Evolutionary conservation across 2,329 filamentous ascomycete species (phyloP).

Genomic region (Paramyrothecium sp.): DNA sequence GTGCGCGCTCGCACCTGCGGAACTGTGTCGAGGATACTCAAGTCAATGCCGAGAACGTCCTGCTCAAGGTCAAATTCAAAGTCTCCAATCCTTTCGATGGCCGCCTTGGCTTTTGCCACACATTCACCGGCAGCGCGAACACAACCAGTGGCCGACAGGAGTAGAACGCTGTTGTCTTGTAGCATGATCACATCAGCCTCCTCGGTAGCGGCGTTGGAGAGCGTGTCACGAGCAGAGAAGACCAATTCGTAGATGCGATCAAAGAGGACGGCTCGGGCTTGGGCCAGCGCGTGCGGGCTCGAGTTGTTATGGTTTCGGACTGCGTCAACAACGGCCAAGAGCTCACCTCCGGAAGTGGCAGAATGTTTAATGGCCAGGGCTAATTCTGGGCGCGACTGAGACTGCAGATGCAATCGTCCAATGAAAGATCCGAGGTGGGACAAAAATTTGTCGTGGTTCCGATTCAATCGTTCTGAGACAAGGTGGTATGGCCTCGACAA

Average conservation of each 20-base stretch:
- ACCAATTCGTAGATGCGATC: slow-evolving; percentile 78
- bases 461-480: slow-evolving; percentile 78
- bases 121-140: slow-evolving; percentile 91
- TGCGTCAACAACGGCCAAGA: slow-evolving; percentile 77
- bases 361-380: slow-evolving; percentile 80
- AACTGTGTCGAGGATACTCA: slow-evolving; percentile 46
- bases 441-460: slow-evolving; percentile 83
- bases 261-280: slow-evolving; percentile 74
- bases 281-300: slow-evolving; percentile 63
- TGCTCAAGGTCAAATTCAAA: slow-evolving; percentile 79
- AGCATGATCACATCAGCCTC: slow-evolving; percentile 79
- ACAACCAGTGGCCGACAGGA: slow-evolving; percentile 79
- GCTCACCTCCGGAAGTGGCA: slow-evolving; percentile 74
- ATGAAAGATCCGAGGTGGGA: slow-evolving; percentile 93
- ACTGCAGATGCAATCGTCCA: slow-evolving; percentile 83
- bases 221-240: slow-evolving; percentile 75
- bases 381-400: slow-evolving; percentile 83
- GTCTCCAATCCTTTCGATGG: slow-evolving; percentile 86
- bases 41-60: slow-evolving; percentile 53
- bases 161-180: slow-evolving; percentile 72
- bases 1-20: slow-evolving; percentile 29
- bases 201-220: slow-evolving; percentile 65
- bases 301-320: slow-evolving; percentile 76
- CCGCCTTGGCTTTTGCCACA: slow-evolving; percentile 78
- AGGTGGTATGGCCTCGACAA: slow-evolving; percentile 66